These are phyloP conservation scores for Reticulascus tulasneorum DNA, from an alignment of 2,329 filamentous ascomycete genomes.

Conservation along the genomic window DNA sequence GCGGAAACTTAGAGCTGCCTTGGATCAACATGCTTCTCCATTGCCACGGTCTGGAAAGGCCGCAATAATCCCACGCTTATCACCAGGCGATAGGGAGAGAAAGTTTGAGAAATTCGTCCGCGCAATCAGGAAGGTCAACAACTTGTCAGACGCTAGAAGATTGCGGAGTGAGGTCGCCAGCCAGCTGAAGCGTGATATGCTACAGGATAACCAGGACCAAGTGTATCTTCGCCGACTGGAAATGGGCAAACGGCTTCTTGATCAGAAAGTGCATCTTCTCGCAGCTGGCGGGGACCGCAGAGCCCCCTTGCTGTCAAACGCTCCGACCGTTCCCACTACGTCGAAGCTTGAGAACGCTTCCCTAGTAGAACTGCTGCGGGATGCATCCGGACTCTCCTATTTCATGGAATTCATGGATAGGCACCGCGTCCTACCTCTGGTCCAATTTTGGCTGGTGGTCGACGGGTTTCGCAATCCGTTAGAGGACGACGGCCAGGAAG, in stretches of 20 bases:
- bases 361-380: constrained; percentile 80
- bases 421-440: constrained; percentile 76
- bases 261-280: constrained; percentile 82
- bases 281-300: constrained; percentile 60
- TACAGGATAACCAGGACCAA: constrained; percentile 74
- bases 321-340: constrained; percentile 17
- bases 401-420: constrained; percentile 99
- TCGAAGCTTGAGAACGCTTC: constrained; percentile 71
- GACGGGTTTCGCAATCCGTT: constrained; percentile 93
- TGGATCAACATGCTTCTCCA: constrained; percentile 92
- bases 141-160: constrained; percentile 85
- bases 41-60: constrained; percentile 61
- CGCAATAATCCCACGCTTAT: constrained; percentile 73
- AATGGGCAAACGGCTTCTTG: constrained; percentile 83
- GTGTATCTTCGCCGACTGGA: constrained; percentile 86
- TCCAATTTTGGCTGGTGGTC: constrained; percentile 98
- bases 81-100: constrained; percentile 78
- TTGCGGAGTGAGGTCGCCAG: constrained; percentile 91
- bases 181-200: constrained; percentile 81
- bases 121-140: constrained; percentile 81
- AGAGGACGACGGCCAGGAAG: constrained; percentile 75
- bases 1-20: constrained; percentile 80
- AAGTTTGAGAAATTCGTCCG: constrained; percentile 94
- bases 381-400: constrained; percentile 87
- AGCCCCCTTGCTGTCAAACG: no score